Base-by-base conservation (phyloP, 208 protist genomes). In the Acanthamoeba rhysodes region DNA sequence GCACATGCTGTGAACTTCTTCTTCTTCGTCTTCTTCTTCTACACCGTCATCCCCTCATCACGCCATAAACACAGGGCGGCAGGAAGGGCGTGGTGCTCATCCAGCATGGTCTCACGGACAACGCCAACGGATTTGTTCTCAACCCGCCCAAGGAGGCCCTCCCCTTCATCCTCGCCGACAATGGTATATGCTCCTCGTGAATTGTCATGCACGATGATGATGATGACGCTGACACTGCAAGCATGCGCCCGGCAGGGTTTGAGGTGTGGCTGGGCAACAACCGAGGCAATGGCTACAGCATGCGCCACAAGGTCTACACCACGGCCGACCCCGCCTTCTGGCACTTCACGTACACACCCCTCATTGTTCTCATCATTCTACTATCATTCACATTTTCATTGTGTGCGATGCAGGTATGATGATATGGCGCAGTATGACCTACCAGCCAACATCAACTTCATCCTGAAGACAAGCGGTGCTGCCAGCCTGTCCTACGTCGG, bases 191-290 rank as follows among this genome's bases (percentile, higher is more conserved):
- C 37, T 41, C 37, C 37, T 41, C 37, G 4, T 41, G 37, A 41
- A 41, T 41, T n/a, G 37, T 41, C 37, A 41, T 41, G 37, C n/a
- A n/a, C n/a, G n/a, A n/a, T n/a, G n/a, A n/a, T 41, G 37, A 41
- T 41, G 37, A 41, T 41, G 37, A 41, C 37, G 37, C 37, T 41
- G 37, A 41, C 37, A 1, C 37, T 41, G 4, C 37, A 41, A 4
- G n/a, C n/a, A n/a, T 41, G 4, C 37, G 37, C 37, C 37, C 4
- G 85, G 18, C 70, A 53, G 95, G 95, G 12, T 96, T 76, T 53
- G 95, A 96, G 24, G 95, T 96, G 22, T 96, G 95, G 95, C 34
- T 96, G 70, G 95, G 90, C 8, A 96, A 96, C 68, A 92, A 90
- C 64, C 87, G 95, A 16, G 87, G 94, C 48, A 95, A 94, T 57